Evolutionary conservation across 1,284 basidiomycete species (phyloP).

Genomic region (Schizophyllum amplum): DNA sequence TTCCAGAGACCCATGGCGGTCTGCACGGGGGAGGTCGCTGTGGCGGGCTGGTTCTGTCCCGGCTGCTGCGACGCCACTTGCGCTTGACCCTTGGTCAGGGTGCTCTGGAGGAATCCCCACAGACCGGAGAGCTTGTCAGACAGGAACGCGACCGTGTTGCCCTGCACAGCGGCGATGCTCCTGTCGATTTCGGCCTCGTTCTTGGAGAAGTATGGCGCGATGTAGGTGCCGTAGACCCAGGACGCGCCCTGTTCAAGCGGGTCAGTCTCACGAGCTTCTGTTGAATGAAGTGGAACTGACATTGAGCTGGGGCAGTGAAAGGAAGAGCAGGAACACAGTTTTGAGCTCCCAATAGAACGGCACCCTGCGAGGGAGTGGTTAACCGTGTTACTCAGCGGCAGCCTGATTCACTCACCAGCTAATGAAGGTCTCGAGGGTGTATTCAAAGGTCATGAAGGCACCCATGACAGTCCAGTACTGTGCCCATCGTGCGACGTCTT

Average conservation of each 20-base stretch:
- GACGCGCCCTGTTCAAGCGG: slow-evolving; percentile 51
- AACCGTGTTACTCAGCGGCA: slow-evolving; percentile 4
- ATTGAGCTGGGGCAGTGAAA: slow-evolving; percentile 68
- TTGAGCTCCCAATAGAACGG: slow-evolving; percentile 77
- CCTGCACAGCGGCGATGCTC: slow-evolving; percentile 46
- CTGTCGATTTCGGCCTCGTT: slow-evolving; percentile 66
- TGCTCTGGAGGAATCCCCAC: slow-evolving; percentile 36
- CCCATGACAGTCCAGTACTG: slow-evolving; percentile 58
- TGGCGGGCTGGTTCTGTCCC: background rate
- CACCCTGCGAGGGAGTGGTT: slow-evolving; percentile 38
- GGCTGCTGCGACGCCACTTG: slow-evolving; percentile 9
- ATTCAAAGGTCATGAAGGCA: slow-evolving; percentile 57
- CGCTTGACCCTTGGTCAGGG: slow-evolving; percentile 34
- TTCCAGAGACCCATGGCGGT: slow-evolving; percentile 28
- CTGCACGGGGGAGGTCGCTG: background rate
- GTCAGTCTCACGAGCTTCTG: slow-evolving; percentile 4
- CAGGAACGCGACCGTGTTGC: slow-evolving; percentile 42
- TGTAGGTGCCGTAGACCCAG: slow-evolving; percentile 58
- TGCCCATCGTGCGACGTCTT: slow-evolving; percentile 48
- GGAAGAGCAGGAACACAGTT: slow-evolving; percentile 62
- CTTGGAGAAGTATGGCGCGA: slow-evolving; percentile 57
- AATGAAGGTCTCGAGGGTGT: slow-evolving; percentile 58
- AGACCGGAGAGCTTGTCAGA: slow-evolving; percentile 38
- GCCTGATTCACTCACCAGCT: slow-evolving; percentile 70
- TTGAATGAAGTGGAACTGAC: slow-evolving; percentile 27